phyloP scores from a whole-genome alignment of 495 filamentous ascomycete species.

The Penicillium salamii region DNA sequence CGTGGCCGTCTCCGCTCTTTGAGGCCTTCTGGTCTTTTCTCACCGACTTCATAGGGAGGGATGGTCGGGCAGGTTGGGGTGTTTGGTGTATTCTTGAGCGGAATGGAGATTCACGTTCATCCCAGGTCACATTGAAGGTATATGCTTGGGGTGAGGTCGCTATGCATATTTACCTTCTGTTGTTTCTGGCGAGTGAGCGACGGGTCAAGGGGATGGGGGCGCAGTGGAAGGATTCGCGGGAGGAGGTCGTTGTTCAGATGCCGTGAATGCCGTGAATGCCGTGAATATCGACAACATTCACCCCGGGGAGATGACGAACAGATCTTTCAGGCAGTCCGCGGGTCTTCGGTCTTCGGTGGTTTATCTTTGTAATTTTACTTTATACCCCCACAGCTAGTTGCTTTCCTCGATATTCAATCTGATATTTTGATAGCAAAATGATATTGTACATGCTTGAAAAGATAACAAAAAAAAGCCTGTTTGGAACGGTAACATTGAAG shows the following conservation, averaged over 20 bases:
- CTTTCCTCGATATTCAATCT: constrained; percentile 1
- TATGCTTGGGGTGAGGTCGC: constrained; percentile 67
- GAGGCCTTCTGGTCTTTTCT: constrained; percentile 61
- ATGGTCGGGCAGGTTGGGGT: constrained; percentile 65
- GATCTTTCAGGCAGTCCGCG: no score
- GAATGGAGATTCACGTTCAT: neutral
- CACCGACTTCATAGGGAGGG: constrained; percentile 50
- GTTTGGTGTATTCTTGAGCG: constrained; percentile 47
- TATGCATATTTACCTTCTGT: constrained; percentile 59
- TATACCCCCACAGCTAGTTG: neutral
- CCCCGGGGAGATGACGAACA: no score
- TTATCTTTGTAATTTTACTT: neutral
- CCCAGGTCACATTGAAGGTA: constrained; percentile 41
- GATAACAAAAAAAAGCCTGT: neutral
- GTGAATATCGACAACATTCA: no score
- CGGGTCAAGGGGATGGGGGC: constrained; percentile 50
- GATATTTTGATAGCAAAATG: constrained; percentile 1
- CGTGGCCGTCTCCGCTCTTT: constrained; percentile 31
- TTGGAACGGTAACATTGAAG: neutral
- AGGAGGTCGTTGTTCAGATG: constrained; percentile 49
- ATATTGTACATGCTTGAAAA: constrained; percentile 22
- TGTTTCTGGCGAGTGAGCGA: constrained; percentile 62
- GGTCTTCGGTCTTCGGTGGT: neutral
- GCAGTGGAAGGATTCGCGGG: constrained; percentile 57
- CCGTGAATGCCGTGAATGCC: no score